A percentile compares a stretch with the other conserved stretches of the same genome.
Conservation (phyloP, 306 rosid genomes). For the Rosa persica region DNA sequence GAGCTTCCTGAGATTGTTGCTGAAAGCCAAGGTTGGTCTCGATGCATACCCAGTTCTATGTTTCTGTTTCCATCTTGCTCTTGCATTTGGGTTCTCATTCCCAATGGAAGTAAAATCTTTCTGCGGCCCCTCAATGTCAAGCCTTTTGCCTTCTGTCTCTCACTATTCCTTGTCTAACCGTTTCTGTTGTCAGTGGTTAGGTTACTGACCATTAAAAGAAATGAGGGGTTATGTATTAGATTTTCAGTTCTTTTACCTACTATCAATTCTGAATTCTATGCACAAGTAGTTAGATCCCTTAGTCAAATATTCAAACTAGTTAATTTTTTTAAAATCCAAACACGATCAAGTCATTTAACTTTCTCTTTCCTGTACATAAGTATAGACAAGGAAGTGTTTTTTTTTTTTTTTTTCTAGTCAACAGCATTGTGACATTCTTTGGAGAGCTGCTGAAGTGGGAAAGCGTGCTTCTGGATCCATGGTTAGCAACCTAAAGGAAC, state of each 20-base stretch:
- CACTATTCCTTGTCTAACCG: not conserved
- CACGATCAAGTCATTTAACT: not conserved
- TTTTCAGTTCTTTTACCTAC: not conserved
- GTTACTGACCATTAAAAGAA: not conserved
- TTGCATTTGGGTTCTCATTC: not conserved
- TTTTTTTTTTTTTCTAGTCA: constrained; percentile 32
- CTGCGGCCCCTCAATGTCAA: not conserved
- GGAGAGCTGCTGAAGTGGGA: constrained; percentile 95
- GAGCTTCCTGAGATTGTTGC: constrained; percentile 97
- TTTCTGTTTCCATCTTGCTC: not conserved
- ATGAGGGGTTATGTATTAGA: not conserved
- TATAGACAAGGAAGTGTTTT: constrained; percentile 27
- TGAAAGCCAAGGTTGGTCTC: constrained; percentile 89
- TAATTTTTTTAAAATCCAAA: not conserved
- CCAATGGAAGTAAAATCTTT: not conserved
- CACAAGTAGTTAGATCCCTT: not conserved
- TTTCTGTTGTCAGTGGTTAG: not conserved
- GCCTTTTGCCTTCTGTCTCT: not conserved
- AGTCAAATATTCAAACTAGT: not conserved
- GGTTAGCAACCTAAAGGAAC: constrained; percentile 57
- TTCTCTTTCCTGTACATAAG: not conserved
- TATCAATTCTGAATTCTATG: too few species aligned
- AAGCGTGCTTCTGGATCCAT: constrained; percentile 96
- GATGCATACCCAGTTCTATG: constrained; percentile 2
- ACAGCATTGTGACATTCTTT: constrained; percentile 94